Base-by-base conservation (phyloP, 805 yeast species). In the Pichia phayaonensis region DNA sequence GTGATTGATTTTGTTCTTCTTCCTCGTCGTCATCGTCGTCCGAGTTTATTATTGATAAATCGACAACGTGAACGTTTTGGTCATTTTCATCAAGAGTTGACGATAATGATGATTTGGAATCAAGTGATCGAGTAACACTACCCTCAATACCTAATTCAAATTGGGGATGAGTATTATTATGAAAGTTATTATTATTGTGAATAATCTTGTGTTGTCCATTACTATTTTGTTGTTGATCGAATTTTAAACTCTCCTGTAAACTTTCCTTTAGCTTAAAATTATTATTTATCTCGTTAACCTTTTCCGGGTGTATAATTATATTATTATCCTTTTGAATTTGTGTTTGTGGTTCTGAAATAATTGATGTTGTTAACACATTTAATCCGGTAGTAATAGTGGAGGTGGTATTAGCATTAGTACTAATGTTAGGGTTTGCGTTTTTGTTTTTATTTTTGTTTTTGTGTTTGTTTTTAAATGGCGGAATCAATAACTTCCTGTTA, bases 1-100 rank as follows among this genome's bases (percentile, higher is more conserved):
- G 38, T 50, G 69, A 69, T 15, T 29, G n/a, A 3, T 57, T 62
- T 5, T 53, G 46, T 36, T 70, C 70, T 1, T 69, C 65, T 10
- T 66, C 66, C 12, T 69, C 72, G 2, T 67, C 63, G n/a, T 27
- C 36, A 27, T 42, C 44, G 2, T 67, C 73, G 10, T 54, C 74
- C 67, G 31, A 46, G 20, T 51, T 51, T n/a, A 54, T 26, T 13
- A 50, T 16, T 22, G 53, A 50, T 41, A 50, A 20, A 40, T 50
- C 53, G 2, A 49, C 10, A 10, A 49, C 46, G 20, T 52, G 54
- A 18, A 52, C 48, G 15, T 46, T 52, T 21, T 40, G 42, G 23
- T 50, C 52, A 18, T 42, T 40, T 16, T 24, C 42, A 18, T 48
- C 49, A n/a, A 22, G 7, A 16, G 44, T 18, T 2, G 44, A 42